Evolutionary conservation across 768 basidiomycete species (phyloP).

Genomic region (Rhodotorula sphaerocarpa): DNA sequence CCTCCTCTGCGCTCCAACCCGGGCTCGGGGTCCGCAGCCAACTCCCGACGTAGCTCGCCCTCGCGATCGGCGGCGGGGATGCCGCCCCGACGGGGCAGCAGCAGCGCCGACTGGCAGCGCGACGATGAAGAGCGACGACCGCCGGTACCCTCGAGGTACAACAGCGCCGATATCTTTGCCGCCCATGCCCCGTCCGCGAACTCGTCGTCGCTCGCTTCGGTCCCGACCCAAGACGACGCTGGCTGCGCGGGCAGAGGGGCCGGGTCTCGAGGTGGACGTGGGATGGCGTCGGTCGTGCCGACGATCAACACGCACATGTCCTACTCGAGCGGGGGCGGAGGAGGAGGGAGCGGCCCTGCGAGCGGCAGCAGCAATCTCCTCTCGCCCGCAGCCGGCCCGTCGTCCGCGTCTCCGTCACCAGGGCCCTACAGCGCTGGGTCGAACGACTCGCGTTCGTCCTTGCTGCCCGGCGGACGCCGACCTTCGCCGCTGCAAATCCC

Average conservation of each 20-base stretch:
- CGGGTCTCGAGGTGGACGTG: not conserved
- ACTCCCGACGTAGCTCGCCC: too few relatives aligned
- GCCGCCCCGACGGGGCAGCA: too few relatives aligned
- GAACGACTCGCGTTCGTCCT: constrained; percentile 1
- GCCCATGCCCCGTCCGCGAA: not conserved
- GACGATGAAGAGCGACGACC: too few relatives aligned
- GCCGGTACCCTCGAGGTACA: too few relatives aligned
- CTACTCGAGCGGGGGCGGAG: too few relatives aligned
- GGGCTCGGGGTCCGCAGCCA: too few relatives aligned
- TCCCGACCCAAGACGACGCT: constrained; percentile 4
- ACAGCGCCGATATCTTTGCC: not conserved
- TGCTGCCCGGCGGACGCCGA: not conserved
- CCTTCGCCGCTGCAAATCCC: constrained; percentile 8
- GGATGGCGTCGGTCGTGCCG: not conserved
- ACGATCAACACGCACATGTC: constrained; percentile 22
- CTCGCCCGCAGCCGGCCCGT: not conserved
- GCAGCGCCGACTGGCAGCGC: too few relatives aligned
- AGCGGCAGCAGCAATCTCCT: not conserved
- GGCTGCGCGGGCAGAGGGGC: constrained; percentile 20
- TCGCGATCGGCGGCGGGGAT: too few relatives aligned
- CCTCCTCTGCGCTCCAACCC: too few relatives aligned
- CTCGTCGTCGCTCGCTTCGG: not conserved
- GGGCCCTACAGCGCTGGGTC: not conserved
- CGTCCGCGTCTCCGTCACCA: not conserved
- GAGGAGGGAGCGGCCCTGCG: too few relatives aligned